Evolutionary conservation across 768 basidiomycete species (phyloP), one percentile per base, ranked within the genome.

Genomic region (Trametes gibbosa): DNA sequence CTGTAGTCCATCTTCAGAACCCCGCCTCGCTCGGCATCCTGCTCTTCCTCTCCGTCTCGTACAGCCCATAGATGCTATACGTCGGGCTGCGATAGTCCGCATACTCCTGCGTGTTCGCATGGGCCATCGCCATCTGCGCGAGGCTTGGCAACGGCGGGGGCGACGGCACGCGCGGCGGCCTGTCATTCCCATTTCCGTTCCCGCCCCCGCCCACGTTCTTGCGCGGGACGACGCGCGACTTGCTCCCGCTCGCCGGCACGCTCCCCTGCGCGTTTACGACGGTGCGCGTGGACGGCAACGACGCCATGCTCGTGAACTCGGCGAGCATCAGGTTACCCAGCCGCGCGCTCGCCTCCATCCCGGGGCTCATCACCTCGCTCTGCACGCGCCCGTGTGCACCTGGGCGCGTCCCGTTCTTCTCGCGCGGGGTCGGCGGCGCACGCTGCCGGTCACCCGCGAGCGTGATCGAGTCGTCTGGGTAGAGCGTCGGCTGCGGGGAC

Each of bases 31-130:
- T 65, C 37, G 55, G 62, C 21, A 60, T 64, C 16, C 73, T 65
- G 50, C 84, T 84, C 73, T 82, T 88, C 63, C 83, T 74, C 43
- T 85, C 84, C 25, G 73, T 77, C 52, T 83, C 86, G 66, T 91
- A 91, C 63, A 90, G 64, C 40, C 86, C 86, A 67, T 87, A 92
- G 55, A 92, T 82, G 69, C 90, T 92, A 64, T 92, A 92, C 5
- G 90, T 92, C 17, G 90, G 89, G 66, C 90, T 90, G 61, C 84
- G 78, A 61, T 92, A 91, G 48, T 82, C 82, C 6, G 76, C 81
- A 70, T 81, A 88, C 3, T 78, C 84, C 53, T 85, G 81, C 5
- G 82, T 80, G 56, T 87, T 82, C 2, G 74, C 71, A 60, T 87
- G 86, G 45, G 82, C 79, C 67, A 91, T 69, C 49, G 81, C 89